Evolutionary conservation across 1,284 basidiomycete species (phyloP).

Genomic region (Leccinum subatratum): DNA sequence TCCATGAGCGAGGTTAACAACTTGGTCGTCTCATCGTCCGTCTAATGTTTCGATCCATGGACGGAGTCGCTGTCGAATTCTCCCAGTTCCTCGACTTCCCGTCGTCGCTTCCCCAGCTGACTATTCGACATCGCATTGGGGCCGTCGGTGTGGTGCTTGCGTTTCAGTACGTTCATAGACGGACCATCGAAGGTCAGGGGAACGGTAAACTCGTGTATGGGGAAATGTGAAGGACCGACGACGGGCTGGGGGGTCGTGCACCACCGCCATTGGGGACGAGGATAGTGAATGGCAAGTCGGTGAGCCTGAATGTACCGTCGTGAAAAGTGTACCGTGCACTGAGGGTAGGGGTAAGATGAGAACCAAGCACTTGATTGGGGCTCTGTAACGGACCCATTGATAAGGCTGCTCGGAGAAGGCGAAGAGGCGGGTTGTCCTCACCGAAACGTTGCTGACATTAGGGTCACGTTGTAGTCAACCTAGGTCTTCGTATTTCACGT

Average conservation of each 20-base stretch:
- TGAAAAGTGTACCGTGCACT: constrained; percentile 30
- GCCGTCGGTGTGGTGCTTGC: constrained; percentile 46
- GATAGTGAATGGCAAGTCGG: constrained; percentile 34
- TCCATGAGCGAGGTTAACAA: constrained; percentile 73
- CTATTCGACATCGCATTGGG: constrained; percentile 32
- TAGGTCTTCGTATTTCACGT: constrained; percentile 48
- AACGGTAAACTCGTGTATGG: constrained; percentile 33
- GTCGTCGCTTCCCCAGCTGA: constrained; percentile 45
- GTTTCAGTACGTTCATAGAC: constrained; percentile 36
- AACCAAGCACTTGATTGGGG: constrained; percentile 34
- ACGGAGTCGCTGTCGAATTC: constrained; percentile 51
- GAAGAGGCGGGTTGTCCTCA: constrained; percentile 13
- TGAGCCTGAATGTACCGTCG: constrained; percentile 27
- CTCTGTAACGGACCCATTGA: constrained; percentile 23
- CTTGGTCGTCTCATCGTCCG: constrained; percentile 69
- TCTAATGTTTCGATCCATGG: constrained; percentile 73
- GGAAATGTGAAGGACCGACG: constrained; percentile 31
- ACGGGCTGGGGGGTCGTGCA: constrained; percentile 28
- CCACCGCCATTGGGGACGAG: constrained; percentile 26
- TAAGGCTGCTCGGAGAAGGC: constrained; percentile 3
- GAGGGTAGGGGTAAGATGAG: constrained; percentile 31
- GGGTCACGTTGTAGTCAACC: constrained; percentile 38
- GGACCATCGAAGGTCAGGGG: constrained; percentile 28
- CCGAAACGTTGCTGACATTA: constrained; percentile 34
- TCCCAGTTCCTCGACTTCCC: constrained; percentile 39